Percentiles rank a stretch among this genome's conserved stretches.
Conservation (phyloP, 2,329 filamentous ascomycete species). For the Fusarium sp. region DNA sequence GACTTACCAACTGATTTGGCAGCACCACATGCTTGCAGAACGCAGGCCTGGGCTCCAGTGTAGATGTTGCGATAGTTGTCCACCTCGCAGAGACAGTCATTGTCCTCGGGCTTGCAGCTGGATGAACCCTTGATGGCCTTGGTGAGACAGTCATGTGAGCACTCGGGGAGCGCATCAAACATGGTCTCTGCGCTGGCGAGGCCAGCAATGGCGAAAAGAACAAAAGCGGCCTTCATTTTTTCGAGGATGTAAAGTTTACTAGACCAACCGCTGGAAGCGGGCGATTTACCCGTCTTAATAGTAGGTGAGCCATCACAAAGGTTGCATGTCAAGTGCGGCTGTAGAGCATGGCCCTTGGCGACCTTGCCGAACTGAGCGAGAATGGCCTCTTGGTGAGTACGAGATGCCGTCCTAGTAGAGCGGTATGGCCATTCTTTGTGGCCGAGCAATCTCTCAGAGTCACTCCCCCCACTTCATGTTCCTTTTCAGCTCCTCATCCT, state of each 20-base stretch:
- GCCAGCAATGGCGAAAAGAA: constrained; percentile 23
- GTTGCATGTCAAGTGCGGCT: background rate
- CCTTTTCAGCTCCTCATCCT: background rate
- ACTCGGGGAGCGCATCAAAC: constrained; percentile 36
- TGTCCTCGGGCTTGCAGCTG: constrained; percentile 34
- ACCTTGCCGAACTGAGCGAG: background rate
- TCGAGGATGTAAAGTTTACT: background rate
- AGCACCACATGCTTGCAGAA: constrained; percentile 57
- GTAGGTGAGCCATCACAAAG: background rate
- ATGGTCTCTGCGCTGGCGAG: constrained; percentile 28
- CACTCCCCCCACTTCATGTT: background rate
- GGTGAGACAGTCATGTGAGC: constrained; percentile 35
- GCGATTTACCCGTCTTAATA: background rate
- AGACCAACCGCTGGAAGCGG: background rate
- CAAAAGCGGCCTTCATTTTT: constrained; percentile 32
- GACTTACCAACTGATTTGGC: constrained; percentile 40
- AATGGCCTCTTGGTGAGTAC: background rate
- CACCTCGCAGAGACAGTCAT: constrained; percentile 36
- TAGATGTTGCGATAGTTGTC: constrained; percentile 52
- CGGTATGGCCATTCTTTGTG: background rate
- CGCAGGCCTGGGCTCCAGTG: constrained; percentile 53
- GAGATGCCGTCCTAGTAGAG: background rate
- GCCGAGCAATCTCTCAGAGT: background rate
- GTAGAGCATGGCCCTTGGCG: constrained; percentile 1
- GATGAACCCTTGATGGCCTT: constrained; percentile 34